phyloP scores from a whole-genome alignment of 2,329 filamentous ascomycete genomes.

The Cryphonectria radicalis region DNA sequence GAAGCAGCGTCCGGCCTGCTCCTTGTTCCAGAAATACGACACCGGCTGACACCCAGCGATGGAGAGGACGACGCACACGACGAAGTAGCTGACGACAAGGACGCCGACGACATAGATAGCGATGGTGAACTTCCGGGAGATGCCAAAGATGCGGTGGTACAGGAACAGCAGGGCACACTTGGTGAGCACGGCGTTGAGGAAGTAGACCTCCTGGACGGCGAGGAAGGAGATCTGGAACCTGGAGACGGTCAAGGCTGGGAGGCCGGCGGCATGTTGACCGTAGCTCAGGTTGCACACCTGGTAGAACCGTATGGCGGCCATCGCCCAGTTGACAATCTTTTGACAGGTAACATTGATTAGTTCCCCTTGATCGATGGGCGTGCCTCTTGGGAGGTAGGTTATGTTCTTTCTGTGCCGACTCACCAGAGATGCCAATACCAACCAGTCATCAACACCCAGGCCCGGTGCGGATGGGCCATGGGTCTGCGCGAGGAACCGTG shows the following conservation, averaged over 20 bases:
- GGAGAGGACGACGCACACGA: conserved; percentile 7
- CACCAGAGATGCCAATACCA: conserved; percentile 15
- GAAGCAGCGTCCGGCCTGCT: neutral
- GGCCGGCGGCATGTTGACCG: conserved; percentile 9
- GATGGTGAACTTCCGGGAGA: conserved; percentile 8
- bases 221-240: conserved; percentile 18
- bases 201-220: conserved; percentile 15
- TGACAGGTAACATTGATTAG: neutral
- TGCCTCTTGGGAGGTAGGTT: too few relatives aligned
- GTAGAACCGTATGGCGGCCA: conserved; percentile 19
- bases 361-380: too few relatives aligned
- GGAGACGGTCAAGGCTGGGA: neutral
- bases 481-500: conserved; percentile 7
- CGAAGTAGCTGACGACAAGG: conserved; percentile 13
- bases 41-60: conserved; percentile 13
- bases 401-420: neutral
- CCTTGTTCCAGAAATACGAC: conserved; percentile 19
- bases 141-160: conserved; percentile 16
- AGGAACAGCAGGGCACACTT: conserved; percentile 8
- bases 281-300: conserved; percentile 3
- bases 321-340: conserved; percentile 12
- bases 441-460: conserved; percentile 13
- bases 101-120: neutral
- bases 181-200: conserved; percentile 15
- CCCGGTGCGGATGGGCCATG: conserved; percentile 2